A percentile compares a stretch with the other conserved stretches of the same genome.
Evolutionary conservation across 148 eudicot species (phyloP).

Genomic region (Cornus florida): DNA sequence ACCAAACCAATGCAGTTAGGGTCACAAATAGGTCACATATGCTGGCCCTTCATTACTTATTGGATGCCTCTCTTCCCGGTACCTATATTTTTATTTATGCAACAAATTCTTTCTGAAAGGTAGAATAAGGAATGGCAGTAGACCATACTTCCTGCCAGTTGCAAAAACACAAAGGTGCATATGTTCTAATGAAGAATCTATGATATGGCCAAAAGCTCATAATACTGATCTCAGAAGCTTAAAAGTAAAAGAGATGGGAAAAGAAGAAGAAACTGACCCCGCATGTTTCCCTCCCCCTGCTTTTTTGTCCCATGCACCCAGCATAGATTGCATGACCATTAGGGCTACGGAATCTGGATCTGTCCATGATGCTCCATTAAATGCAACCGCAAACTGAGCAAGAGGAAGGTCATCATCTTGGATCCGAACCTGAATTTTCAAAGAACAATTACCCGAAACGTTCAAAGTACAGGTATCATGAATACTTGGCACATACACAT

Average conservation of each 20-base stretch:
- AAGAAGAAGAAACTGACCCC: slow-evolving; percentile 40
- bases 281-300: slow-evolving; percentile 55
- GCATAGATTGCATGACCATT: slow-evolving; percentile 60
- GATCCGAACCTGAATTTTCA: slow-evolving; percentile 47
- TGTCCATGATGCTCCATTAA: slow-evolving; percentile 62
- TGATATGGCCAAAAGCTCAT: background rate
- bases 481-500: background rate
- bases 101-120: background rate
- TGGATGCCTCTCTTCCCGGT: background rate
- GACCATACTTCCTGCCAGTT: background rate
- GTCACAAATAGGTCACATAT: background rate
- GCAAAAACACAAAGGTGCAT: background rate
- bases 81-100: background rate
- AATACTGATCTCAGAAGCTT: background rate
- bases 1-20: slow-evolving; percentile 2
- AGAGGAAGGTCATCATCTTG: slow-evolving; percentile 58
- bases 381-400: slow-evolving; percentile 65
- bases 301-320: slow-evolving; percentile 60
- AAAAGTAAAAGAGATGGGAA: background rate
- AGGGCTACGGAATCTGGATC: slow-evolving; percentile 70
- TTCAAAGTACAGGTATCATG: background rate
- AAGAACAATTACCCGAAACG: background rate
- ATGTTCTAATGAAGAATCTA: background rate
- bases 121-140: background rate
- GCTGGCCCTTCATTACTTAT: background rate